These are phyloP conservation scores for Podaxis carcinomalis DNA, from an alignment of 768 basidiomycete genomes.

Conservation along the genomic window DNA sequence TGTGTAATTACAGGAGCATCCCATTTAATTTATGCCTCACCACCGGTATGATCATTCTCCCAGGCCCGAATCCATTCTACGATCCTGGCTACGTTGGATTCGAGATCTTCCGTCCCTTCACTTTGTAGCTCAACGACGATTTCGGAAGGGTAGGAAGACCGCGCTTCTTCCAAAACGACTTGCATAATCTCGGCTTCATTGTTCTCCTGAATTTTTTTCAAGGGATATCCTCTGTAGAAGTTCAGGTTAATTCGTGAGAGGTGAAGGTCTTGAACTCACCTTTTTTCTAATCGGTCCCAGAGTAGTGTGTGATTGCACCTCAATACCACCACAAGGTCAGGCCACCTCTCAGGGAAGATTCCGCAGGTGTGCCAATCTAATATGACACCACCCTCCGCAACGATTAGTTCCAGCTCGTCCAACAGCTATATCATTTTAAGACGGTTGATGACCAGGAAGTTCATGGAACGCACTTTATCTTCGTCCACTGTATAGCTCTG, in stretches of 20 bases:
- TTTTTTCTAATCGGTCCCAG: slow-evolving; percentile 87
- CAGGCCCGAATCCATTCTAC: slow-evolving; percentile 85
- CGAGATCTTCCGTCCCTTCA: slow-evolving; percentile 73
- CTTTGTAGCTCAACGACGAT: slow-evolving; percentile 84
- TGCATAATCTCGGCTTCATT: slow-evolving; percentile 99
- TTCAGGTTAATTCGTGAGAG: not conserved
- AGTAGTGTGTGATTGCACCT: slow-evolving; percentile 83
- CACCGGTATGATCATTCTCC: slow-evolving; percentile 36
- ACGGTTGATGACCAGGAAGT: slow-evolving; percentile 2
- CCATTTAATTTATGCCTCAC: not conserved
- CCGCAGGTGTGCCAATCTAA: slow-evolving; percentile 97
- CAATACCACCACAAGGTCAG: slow-evolving; percentile 90
- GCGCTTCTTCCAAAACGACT: slow-evolving; percentile 84
- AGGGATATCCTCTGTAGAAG: slow-evolving; percentile 63
- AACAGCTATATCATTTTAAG: slow-evolving; percentile 52
- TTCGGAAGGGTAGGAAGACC: slow-evolving; percentile 77
- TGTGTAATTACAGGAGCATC: not conserved
- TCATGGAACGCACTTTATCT: slow-evolving; percentile 69
- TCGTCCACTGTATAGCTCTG: slow-evolving; percentile 92
- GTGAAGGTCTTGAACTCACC: slow-evolving; percentile 43
- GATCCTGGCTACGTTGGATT: slow-evolving; percentile 83
- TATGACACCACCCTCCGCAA: slow-evolving; percentile 68
- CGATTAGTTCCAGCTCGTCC: slow-evolving; percentile 80
- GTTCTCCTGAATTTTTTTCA: slow-evolving; percentile 97
- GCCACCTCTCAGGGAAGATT: slow-evolving; percentile 93